Percentiles rank a stretch among this genome's conserved stretches.
Evolutionary conservation across 441 rosid genomes (phyloP).

Genomic region (Viola pubescens): DNA sequence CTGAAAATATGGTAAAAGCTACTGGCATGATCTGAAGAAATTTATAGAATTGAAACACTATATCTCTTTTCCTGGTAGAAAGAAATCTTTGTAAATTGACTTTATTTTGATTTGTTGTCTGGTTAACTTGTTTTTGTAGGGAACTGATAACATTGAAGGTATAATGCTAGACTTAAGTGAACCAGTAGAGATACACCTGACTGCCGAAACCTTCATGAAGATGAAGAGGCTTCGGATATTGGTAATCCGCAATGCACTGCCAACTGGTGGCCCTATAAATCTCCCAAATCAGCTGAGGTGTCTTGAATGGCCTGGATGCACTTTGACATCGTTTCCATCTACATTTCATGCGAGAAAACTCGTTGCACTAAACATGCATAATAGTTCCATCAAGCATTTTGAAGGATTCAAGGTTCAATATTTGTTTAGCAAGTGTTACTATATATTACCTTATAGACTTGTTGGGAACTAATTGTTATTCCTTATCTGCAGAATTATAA

Average conservation of each 20-base stretch:
- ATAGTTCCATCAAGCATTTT: constrained; percentile 8
- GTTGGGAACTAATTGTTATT: background rate
- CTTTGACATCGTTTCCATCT: constrained; percentile 12
- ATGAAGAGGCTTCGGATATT: constrained; percentile 13
- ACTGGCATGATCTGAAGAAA: background rate
- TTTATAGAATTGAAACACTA: background rate
- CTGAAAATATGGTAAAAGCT: constrained; percentile 11
- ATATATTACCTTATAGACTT: background rate
- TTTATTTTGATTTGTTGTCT: background rate
- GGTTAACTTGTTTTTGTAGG: constrained; percentile 11
- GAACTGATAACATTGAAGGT: constrained; percentile 16
- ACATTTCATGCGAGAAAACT: constrained; percentile 15
- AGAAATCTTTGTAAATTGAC: background rate
- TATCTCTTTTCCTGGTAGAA: background rate
- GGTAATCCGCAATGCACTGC: background rate
- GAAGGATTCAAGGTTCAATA: constrained; percentile 17
- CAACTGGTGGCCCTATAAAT: constrained; percentile 8
- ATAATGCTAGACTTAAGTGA: constrained; percentile 16
- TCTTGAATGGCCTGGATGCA: constrained; percentile 21
- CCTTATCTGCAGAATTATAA: constrained; percentile 12
- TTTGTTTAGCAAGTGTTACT: background rate
- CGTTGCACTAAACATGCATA: constrained; percentile 15
- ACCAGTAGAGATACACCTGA: constrained; percentile 8
- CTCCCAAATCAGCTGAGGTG: constrained; percentile 20
- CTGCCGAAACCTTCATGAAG: constrained; percentile 11